Evolutionary conservation across 1,284 basidiomycete species (phyloP).

Genomic region (Neolentinus lepideus): DNA sequence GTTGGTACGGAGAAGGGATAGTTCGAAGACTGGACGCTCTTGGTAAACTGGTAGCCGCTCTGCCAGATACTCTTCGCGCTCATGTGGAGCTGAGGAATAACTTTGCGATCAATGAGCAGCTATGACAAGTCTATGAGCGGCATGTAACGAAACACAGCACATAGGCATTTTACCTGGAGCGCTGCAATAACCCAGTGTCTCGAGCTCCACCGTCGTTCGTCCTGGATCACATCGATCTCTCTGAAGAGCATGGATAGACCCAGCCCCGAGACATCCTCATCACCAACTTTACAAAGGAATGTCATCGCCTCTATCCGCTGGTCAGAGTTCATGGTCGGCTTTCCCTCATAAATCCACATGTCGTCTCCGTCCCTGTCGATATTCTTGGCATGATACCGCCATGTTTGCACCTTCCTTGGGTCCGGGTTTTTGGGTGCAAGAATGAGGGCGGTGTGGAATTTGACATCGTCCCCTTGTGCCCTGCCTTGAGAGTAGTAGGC

Average conservation of each 20-base stretch:
- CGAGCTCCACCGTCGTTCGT: slow-evolving; percentile 1
- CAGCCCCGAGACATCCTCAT: not conserved
- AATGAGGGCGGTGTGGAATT: slow-evolving; percentile 1
- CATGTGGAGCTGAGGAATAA: slow-evolving; percentile 2
- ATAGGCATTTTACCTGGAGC: not conserved
- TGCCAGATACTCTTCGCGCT: not conserved
- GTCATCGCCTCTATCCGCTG: not conserved
- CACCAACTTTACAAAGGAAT: not conserved
- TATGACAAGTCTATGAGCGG: not conserved
- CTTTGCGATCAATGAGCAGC: not conserved
- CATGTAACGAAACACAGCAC: not conserved
- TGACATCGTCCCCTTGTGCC: not conserved
- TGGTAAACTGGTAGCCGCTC: not conserved
- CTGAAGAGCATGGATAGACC: not conserved
- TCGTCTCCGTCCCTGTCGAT: not conserved
- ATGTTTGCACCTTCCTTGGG: not conserved
- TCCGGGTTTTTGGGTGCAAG: not conserved
- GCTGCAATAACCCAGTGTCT: not conserved
- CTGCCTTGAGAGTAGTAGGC: not conserved
- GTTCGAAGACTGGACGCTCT: not conserved
- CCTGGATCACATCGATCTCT: not conserved
- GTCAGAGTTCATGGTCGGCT: not conserved
- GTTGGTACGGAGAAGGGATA: not conserved
- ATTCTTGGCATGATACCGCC: slow-evolving; percentile 1
- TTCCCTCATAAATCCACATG: slow-evolving; percentile 1